Evolutionary conservation across 768 basidiomycete species (phyloP), one percentile per base, ranked within the genome.

Genomic region (Tulasnella sp.): DNA sequence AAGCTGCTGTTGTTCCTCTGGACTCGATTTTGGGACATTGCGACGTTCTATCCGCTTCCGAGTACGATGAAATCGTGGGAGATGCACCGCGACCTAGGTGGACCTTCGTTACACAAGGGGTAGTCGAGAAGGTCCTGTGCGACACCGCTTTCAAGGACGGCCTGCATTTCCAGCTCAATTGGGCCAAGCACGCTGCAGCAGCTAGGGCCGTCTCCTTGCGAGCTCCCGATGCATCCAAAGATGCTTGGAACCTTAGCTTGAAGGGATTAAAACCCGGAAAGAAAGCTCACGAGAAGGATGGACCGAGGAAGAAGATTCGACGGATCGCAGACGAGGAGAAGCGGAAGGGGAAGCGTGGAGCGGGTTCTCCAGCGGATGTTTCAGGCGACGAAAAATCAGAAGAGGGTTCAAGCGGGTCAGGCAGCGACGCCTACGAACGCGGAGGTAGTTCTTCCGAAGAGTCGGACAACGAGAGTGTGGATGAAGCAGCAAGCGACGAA

Each of bases 1-100:
- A 86, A 5, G 86, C 85, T 61, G 88, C 85, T 32, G 84, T 88
- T 55, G 81, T 92, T 20, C 84, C 86, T 18, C 88, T 91, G 6
- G 85, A 87, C 20, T 85, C 86, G 67, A 86, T 93, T 57, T 81
- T 89, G 26, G 85, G 86, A 15, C 87, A 83, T 74, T 93, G 92
- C 81, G 83, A 82, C 16, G 86, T 92, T 40, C 80, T 82, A 51
- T 70, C 40, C 2, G 37, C 74, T 40, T 51, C 23, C 20, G 15
- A 67, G 18, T 79, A 74, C 61, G 7, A 61, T 15, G 57, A 61
- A 26, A 29, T 23, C 2, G 69, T 42, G 3, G 44, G 39, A 29
- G 70, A 73, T 3, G 72, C 40, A 37, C 18, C 39, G 13, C 72
- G n/a, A n/a, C 67, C 73, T 26, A 32, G 57, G 11, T 23, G 46